phyloP scores from a whole-genome alignment of 768 basidiomycete genomes.

The Tulasnella sp. region DNA sequence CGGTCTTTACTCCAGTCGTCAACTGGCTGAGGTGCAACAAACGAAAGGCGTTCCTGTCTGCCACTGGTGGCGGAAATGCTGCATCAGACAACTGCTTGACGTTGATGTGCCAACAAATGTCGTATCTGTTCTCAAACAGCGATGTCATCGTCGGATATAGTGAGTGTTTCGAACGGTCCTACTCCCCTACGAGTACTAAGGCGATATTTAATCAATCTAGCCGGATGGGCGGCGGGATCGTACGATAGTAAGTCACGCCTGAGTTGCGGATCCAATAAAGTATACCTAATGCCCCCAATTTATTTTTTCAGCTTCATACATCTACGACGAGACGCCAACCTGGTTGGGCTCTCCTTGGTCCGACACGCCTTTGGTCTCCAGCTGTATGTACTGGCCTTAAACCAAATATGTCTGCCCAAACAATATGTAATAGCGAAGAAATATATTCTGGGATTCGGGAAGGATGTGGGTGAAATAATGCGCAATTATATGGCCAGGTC shows the following conservation, averaged over 20 bases:
- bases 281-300: neutral
- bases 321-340: constrained; percentile 12
- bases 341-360: neutral
- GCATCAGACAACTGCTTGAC: neutral
- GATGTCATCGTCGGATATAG: constrained; percentile 16
- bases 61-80: constrained; percentile 12
- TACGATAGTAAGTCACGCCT: neutral
- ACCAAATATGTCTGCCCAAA: neutral
- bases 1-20: neutral
- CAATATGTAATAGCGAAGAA: neutral
- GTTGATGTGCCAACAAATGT: constrained; percentile 10
- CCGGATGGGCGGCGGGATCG: constrained; percentile 15
- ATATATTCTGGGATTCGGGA: neutral
- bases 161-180: neutral
- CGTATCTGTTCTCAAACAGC: constrained; percentile 5
- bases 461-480: no score
- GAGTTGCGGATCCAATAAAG: no score
- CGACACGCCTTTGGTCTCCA: neutral
- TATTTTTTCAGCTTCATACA: neutral
- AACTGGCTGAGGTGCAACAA: constrained; percentile 8
- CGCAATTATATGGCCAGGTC: no score
- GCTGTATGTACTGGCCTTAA: neutral
- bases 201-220: neutral
- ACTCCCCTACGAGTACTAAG: neutral
- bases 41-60: constrained; percentile 15